Base-by-base conservation (phyloP, 2,329 filamentous ascomycete species). In the Didymella exigua region DNA sequence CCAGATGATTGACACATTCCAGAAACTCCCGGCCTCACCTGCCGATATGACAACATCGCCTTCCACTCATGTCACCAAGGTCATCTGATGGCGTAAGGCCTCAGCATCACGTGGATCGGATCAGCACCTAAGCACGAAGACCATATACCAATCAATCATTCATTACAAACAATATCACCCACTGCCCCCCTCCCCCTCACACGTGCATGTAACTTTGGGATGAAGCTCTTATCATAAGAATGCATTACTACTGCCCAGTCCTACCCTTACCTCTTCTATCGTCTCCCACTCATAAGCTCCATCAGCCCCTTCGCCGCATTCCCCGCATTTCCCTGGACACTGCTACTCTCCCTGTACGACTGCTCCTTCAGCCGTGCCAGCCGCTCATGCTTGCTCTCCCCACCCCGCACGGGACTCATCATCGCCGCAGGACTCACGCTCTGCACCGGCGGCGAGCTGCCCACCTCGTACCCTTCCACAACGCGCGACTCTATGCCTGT, bases 251-350 rank as follows among this genome's bases (percentile, higher is more conserved):
- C 10, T 14, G n/a, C 24, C 30, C 7, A 43, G 30, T 14, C 18
- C n/a, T 11, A 21, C 5, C 18, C 13, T 18, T 19, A n/a, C 8
- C 3, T 9, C 26, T 18, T 16, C 54, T 67, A 68, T 54, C 66
- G 61, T 46, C 54, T 52, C 26, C 62, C 66, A 29, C 60, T 63
- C 72, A 70, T 74, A 49, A 86, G 70, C 56, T 79, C 81, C 57
- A 85, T 63, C 61, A 87, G 65, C 7, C 81, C 83, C 63, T 79
- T 81, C 11, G 79, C 82, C 8, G 82, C 83, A 38, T 78, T 76
- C 78, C 82, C 53, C 78, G 78, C 31, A 80, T 33, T 49, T 9
- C 42, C 43, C 14, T 37, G 74, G 16, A 76, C 78, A 66, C 77
- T 81, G 56, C 69, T 81, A 56, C 68, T 66, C 21, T 67, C 71